Conservation (phyloP, 306 rosid genomes). For the Benincasa hispida region DNA sequence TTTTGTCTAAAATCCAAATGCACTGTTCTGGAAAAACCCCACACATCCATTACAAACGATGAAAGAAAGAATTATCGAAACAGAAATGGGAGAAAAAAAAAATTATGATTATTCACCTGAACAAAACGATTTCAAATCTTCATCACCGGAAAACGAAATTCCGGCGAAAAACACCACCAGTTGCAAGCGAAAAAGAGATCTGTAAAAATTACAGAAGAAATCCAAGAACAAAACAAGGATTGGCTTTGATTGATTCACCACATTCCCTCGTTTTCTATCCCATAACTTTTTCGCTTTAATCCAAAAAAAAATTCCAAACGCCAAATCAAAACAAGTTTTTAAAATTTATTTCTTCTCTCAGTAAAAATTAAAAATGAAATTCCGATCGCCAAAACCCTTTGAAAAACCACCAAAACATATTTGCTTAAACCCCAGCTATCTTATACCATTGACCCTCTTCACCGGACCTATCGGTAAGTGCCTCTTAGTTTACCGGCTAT, state of each 20-base stretch:
- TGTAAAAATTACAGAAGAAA: conserved; percentile 20
- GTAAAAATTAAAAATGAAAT: background rate
- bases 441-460: conserved; percentile 54
- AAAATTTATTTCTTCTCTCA: background rate
- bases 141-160: conserved; percentile 14
- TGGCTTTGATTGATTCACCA: conserved; percentile 8
- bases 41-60: conserved; percentile 11
- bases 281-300: conserved; percentile 14
- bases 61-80: conserved; percentile 7
- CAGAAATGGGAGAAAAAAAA: conserved; percentile 15
- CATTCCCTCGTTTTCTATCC: conserved; percentile 21
- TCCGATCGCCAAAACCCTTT: conserved; percentile 66
- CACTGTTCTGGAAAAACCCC: conserved; percentile 9
- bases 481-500: conserved; percentile 25
- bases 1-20: conserved; percentile 9
- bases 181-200: conserved; percentile 31
- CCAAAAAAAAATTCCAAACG: background rate
- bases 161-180: conserved; percentile 18
- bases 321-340: background rate
- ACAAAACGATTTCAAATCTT: conserved; percentile 14
- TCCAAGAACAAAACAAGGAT: conserved; percentile 13
- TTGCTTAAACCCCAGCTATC: conserved; percentile 58
- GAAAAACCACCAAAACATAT: conserved; percentile 29
- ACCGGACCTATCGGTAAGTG: conserved; percentile 46
- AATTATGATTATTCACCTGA: conserved; percentile 38